phyloP scores from a whole-genome alignment of 2,329 filamentous ascomycete genomes.

The Fusarium bactridioides region DNA sequence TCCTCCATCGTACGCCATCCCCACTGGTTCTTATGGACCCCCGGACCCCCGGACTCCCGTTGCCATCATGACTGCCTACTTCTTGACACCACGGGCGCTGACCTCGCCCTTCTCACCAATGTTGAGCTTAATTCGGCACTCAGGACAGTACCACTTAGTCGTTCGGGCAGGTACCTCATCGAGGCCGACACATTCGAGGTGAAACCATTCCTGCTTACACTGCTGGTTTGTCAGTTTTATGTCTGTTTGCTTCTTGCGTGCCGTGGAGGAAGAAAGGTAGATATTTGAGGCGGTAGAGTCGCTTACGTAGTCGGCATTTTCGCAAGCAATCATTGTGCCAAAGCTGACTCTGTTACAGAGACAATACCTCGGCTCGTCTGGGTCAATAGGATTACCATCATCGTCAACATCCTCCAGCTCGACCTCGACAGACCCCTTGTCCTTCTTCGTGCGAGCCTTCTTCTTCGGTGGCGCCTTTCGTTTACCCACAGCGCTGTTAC shows the following conservation, averaged over 20 bases:
- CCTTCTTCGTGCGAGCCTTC: conserved; percentile 63
- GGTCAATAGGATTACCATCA: conserved; percentile 75
- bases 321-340: conserved; percentile 84
- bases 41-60: conserved; percentile 6
- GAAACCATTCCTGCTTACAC: conserved; percentile 87
- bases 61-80: conserved; percentile 37
- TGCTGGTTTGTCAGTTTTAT: conserved; percentile 51
- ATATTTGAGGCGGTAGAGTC: conserved; percentile 9
- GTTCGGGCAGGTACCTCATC: conserved; percentile 73
- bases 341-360: conserved; percentile 82
- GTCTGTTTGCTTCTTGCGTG: conserved; percentile 4
- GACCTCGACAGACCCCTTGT: conserved; percentile 53
- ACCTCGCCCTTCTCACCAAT: conserved; percentile 71
- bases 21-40: not conserved
- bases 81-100: conserved; percentile 64
- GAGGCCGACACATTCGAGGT: conserved; percentile 78
- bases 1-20: not conserved
- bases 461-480: conserved; percentile 74
- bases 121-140: conserved; percentile 70
- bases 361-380: conserved; percentile 79
- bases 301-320: conserved; percentile 74
- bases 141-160: conserved; percentile 86
- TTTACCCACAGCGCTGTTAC: conserved; percentile 74
- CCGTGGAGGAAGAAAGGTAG: conserved; percentile 1
- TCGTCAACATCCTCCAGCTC: conserved; percentile 70